phyloP scores from a whole-genome alignment of 2,329 filamentous ascomycete species.

The Cytospora piceicola region DNA sequence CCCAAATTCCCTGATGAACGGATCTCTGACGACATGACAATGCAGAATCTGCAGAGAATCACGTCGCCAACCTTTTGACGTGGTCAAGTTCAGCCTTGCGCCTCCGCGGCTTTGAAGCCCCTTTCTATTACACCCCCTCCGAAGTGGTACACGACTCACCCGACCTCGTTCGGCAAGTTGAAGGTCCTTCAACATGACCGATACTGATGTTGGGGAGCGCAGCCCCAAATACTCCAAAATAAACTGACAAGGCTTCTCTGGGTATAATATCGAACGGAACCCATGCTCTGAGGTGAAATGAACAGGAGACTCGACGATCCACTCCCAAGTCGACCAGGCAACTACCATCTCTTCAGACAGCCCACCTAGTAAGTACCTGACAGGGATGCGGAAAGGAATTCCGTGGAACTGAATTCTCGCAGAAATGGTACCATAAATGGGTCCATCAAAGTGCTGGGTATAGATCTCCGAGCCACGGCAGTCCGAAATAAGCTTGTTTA shows the following conservation, averaged over 20 bases:
- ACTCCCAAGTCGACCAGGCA: conserved; percentile 20
- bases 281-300: conserved; percentile 22
- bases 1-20: background rate
- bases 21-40: conserved; percentile 1
- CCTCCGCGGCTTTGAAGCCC: background rate
- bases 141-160: background rate
- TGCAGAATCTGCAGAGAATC: background rate
- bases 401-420: background rate
- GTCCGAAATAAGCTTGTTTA: conserved; percentile 22
- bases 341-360: background rate
- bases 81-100: background rate
- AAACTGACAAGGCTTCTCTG: conserved; percentile 4
- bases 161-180: background rate
- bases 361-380: conserved; percentile 16
- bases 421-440: background rate
- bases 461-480: conserved; percentile 8
- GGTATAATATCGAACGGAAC: conserved; percentile 6
- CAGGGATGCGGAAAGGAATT: conserved; percentile 8
- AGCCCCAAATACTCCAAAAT: background rate
- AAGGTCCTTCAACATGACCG: no score
- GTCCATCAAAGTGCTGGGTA: conserved; percentile 5
- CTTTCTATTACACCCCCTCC: background rate
- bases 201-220: background rate
- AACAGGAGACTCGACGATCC: conserved; percentile 21
- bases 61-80: background rate